Evolutionary conservation across 1,284 basidiomycete species (phyloP).

Genomic region (Heliocybe sulcata): DNA sequence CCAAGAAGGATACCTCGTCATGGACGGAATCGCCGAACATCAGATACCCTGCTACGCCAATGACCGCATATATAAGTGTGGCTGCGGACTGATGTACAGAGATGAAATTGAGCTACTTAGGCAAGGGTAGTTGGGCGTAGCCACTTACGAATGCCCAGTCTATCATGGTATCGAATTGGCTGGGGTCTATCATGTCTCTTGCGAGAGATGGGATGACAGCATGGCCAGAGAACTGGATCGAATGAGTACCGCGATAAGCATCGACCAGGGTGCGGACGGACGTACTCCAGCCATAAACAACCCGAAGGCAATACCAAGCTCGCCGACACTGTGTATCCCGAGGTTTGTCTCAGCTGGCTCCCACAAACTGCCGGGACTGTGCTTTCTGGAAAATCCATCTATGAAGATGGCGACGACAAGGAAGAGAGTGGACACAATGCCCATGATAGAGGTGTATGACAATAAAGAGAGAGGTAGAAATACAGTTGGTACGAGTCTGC

Average conservation of each 20-base stretch:
- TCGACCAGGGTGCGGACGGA: conserved; percentile 7
- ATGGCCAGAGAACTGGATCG: conserved; percentile 78
- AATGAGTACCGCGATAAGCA: not conserved
- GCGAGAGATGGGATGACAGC: conserved; percentile 89
- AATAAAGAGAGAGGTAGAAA: conserved; percentile 81
- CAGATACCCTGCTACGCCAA: conserved; percentile 83
- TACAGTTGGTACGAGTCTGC: conserved; percentile 74
- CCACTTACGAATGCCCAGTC: conserved; percentile 71
- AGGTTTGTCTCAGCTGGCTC: conserved; percentile 67
- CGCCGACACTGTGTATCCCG: conserved; percentile 45
- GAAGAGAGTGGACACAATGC: conserved; percentile 73
- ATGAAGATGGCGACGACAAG: conserved; percentile 77
- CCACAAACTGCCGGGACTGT: conserved; percentile 80
- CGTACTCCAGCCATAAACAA: conserved; percentile 92
- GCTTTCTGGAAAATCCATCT: conserved; percentile 78
- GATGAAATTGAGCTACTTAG: not conserved
- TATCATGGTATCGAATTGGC: conserved; percentile 78
- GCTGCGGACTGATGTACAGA: conserved; percentile 50
- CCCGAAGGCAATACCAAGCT: conserved; percentile 76
- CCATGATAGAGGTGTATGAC: conserved; percentile 81
- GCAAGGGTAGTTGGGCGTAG: no score
- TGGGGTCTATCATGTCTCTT: conserved; percentile 84
- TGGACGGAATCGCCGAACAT: conserved; percentile 86
- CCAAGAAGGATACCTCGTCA: conserved; percentile 62
- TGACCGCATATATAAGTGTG: conserved; percentile 71